Evolutionary conservation across 441 rosid species (phyloP).

Genomic region (Gossypium aridum): DNA sequence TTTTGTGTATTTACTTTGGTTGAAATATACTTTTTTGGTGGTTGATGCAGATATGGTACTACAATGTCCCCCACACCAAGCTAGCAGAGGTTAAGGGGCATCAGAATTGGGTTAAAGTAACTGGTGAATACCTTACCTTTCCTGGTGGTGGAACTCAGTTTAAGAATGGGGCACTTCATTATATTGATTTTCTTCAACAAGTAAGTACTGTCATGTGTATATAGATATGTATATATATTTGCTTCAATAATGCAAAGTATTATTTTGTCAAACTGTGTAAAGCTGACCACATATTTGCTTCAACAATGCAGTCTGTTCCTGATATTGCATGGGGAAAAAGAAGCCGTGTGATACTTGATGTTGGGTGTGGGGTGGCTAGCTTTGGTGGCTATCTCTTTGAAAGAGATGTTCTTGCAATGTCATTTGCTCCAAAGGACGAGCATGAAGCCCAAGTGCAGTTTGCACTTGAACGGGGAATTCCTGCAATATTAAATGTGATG

Average conservation of each 20-base stretch:
- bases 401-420: slow-evolving; percentile 54
- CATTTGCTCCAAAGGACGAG: slow-evolving; percentile 70
- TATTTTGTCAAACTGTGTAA: neutral
- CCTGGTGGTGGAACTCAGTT: slow-evolving; percentile 81
- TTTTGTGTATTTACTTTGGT: neutral
- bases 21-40: neutral
- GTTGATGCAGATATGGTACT: slow-evolving; percentile 44
- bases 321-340: slow-evolving; percentile 44
- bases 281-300: slow-evolving; percentile 8
- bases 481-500: slow-evolving; percentile 53
- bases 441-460: slow-evolving; percentile 70
- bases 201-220: slow-evolving; percentile 20
- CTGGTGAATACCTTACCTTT: slow-evolving; percentile 55
- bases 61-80: slow-evolving; percentile 64
- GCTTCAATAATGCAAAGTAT: neutral
- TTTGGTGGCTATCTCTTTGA: slow-evolving; percentile 67
- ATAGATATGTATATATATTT: neutral
- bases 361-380: slow-evolving; percentile 75
- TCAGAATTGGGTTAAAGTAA: slow-evolving; percentile 69
- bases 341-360: slow-evolving; percentile 56
- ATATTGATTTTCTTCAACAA: slow-evolving; percentile 48
- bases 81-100: slow-evolving; percentile 63
- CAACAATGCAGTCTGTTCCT: slow-evolving; percentile 30
- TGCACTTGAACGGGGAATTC: slow-evolving; percentile 66
- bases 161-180: slow-evolving; percentile 60